phyloP scores from a whole-genome alignment of 768 basidiomycete species.

The Lactarius sanguifluus region DNA sequence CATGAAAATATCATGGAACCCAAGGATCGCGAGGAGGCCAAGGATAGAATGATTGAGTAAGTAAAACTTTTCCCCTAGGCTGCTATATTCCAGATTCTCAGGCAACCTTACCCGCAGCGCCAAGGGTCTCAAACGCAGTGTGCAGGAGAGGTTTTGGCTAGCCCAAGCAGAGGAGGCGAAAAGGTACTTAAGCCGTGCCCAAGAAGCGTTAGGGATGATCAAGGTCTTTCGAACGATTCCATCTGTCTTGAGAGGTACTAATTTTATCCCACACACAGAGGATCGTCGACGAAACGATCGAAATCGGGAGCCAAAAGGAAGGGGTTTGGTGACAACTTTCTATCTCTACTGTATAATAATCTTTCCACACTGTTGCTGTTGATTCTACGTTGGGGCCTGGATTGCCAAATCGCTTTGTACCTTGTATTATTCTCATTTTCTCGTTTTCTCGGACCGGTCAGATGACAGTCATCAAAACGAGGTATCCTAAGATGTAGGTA shows the following conservation, averaged over 20 bases:
- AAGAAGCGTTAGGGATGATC: background rate
- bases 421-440: background rate
- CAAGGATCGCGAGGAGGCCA: background rate
- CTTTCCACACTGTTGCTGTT: background rate
- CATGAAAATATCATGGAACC: slow-evolving; percentile 2
- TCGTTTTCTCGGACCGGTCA: background rate
- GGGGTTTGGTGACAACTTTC: too few relatives aligned
- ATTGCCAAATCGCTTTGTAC: background rate
- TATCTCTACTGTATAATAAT: background rate
- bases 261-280: background rate
- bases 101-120: background rate
- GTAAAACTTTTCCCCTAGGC: background rate
- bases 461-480: too few relatives aligned
- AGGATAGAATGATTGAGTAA: slow-evolving; percentile 10
- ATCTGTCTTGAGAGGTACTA: background rate
- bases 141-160: background rate
- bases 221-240: slow-evolving; percentile 7
- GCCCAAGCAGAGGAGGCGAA: slow-evolving; percentile 3
- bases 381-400: background rate
- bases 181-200: slow-evolving; percentile 4
- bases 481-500: background rate
- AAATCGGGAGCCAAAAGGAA: slow-evolving; percentile 7
- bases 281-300: background rate
- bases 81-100: background rate
- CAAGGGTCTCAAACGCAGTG: background rate